phyloP scores from a whole-genome alignment of 371 early-diverging fungal genomes.

The Mortierella sp. region DNA sequence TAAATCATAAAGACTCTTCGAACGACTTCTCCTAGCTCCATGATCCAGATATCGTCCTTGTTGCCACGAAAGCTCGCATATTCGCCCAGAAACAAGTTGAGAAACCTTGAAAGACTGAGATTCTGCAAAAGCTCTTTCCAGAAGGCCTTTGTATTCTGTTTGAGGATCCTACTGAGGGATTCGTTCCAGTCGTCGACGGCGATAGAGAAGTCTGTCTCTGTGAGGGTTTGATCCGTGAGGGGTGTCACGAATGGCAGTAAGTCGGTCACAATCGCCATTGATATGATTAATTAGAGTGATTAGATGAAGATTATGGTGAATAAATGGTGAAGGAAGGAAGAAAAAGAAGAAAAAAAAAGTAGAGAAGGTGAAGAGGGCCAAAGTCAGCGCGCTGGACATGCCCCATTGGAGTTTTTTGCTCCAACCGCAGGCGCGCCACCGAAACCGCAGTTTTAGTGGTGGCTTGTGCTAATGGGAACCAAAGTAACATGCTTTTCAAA shows the following conservation, averaged over 20 bases:
- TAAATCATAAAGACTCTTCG: slow-evolving; percentile 48
- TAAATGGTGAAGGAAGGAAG: slow-evolving; percentile 1
- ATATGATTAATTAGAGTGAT: not conserved
- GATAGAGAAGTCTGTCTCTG: slow-evolving; percentile 46
- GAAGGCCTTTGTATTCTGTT: slow-evolving; percentile 39
- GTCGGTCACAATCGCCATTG: slow-evolving; percentile 19
- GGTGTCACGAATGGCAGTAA: slow-evolving; percentile 53
- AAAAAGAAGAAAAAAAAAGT: not conserved
- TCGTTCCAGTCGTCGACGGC: slow-evolving; percentile 57
- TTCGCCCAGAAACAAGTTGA: slow-evolving; percentile 49
- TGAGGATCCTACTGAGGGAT: slow-evolving; percentile 35
- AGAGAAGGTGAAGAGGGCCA: not conserved
- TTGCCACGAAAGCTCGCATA: slow-evolving; percentile 44
- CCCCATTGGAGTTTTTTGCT: slow-evolving; percentile 10
- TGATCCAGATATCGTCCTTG: slow-evolving; percentile 39
- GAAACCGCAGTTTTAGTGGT: slow-evolving; percentile 31
- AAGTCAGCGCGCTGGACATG: not conserved
- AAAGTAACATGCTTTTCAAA: not conserved
- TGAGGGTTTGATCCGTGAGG: slow-evolving; percentile 33
- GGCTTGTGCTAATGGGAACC: not conserved
- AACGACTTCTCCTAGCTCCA: slow-evolving; percentile 42
- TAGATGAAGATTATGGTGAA: not conserved
- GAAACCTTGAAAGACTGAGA: slow-evolving; percentile 25
- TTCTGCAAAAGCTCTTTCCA: slow-evolving; percentile 43
- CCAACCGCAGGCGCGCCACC: slow-evolving; percentile 12